Conservation (phyloP, 176 grass and related monocot species). For the Lolium multiflorum region DNA sequence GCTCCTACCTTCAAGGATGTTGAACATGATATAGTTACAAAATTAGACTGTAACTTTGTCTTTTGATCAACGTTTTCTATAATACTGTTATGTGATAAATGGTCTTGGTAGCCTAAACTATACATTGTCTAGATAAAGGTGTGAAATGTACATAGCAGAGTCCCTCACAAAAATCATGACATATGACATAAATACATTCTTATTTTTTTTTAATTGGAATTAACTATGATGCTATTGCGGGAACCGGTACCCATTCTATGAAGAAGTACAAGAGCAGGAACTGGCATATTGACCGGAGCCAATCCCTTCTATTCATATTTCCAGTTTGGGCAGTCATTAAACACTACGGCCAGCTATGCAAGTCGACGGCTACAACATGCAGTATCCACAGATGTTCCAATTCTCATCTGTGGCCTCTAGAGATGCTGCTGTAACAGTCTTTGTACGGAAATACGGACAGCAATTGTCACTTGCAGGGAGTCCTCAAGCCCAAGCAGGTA, state of each 20-base stretch:
- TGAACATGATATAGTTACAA: background rate
- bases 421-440: slow-evolving; percentile 61
- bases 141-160: slow-evolving; percentile 5
- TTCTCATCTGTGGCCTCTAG: slow-evolving; percentile 70
- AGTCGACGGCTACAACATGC: slow-evolving; percentile 68
- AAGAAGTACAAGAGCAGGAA: slow-evolving; percentile 45
- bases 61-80: background rate
- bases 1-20: background rate
- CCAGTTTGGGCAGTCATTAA: slow-evolving; percentile 67
- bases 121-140: too few species aligned
- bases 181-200: slow-evolving; percentile 7
- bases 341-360: slow-evolving; percentile 52
- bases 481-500: slow-evolving; percentile 79
- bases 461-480: slow-evolving; percentile 74
- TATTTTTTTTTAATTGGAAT: slow-evolving; percentile 54
- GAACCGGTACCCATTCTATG: slow-evolving; percentile 81
- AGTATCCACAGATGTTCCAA: slow-evolving; percentile 82
- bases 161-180: background rate
- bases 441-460: slow-evolving; percentile 69
- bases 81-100: background rate
- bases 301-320: slow-evolving; percentile 75
- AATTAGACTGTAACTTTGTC: background rate
- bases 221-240: slow-evolving; percentile 78
- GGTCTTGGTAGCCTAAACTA: background rate
- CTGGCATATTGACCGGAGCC: slow-evolving; percentile 76